Conservation (phyloP, 2,329 filamentous ascomycete genomes). For the Aspergillus uvarum region DNA sequence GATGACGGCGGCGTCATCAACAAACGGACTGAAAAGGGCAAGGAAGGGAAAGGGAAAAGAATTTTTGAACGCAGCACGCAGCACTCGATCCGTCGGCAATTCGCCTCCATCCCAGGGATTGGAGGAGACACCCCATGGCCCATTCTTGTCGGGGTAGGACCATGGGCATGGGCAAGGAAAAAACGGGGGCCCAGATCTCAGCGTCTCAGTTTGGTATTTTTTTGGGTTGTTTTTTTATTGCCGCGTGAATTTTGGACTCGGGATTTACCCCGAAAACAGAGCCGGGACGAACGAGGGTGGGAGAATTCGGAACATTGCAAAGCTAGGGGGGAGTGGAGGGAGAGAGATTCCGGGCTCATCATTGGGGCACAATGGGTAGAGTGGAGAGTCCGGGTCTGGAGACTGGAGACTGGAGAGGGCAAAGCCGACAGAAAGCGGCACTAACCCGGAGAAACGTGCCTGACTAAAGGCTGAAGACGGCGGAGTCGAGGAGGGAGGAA, state of each 20-base stretch:
- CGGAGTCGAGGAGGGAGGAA: not conserved
- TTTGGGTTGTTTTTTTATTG: not conserved
- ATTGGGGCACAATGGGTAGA: conserved; percentile 24
- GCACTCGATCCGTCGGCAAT: conserved; percentile 13
- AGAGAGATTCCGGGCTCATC: conserved; percentile 1
- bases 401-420: conserved; percentile 6
- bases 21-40: conserved; percentile 3
- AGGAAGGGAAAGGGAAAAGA: conserved; percentile 12
- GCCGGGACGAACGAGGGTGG: conserved; percentile 19
- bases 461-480: not conserved
- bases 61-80: not conserved
- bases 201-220: conserved; percentile 10
- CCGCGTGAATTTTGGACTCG: too few species aligned
- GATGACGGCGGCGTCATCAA: conserved; percentile 22
- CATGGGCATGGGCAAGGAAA: conserved; percentile 19
- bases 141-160: conserved; percentile 15
- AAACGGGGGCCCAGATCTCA: conserved; percentile 35
- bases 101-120: conserved; percentile 18
- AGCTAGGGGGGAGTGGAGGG: conserved; percentile 21
- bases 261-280: not conserved
- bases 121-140: conserved; percentile 1
- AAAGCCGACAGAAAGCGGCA: not conserved
- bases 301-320: conserved; percentile 12
- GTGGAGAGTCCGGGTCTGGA: conserved; percentile 17
- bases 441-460: too few species aligned